These are phyloP conservation scores for Erythrobasidium yunnanense DNA, from an alignment of 768 basidiomycete genomes.

Conservation along the genomic window DNA sequence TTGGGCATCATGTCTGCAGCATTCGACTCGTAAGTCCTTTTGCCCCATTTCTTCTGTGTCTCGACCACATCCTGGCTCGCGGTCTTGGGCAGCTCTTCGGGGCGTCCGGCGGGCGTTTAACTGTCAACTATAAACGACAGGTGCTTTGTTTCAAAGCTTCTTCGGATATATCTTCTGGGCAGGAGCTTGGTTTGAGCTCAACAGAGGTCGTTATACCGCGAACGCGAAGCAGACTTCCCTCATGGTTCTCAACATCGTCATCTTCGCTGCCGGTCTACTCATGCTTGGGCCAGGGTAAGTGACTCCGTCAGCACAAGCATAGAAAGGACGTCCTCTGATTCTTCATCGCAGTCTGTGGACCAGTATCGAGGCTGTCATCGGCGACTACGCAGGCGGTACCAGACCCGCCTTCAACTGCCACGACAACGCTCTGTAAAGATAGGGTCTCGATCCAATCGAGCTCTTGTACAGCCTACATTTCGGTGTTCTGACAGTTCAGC, in stretches of 20 bases:
- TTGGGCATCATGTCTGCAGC: conserved; percentile 11
- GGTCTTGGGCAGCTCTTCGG: neutral
- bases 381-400: conserved; percentile 4
- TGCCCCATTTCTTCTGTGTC: neutral
- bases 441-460: neutral
- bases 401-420: conserved; percentile 16
- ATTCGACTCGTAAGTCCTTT: neutral
- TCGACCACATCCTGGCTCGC: neutral
- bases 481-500: neutral
- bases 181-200: conserved; percentile 21
- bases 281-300: conserved; percentile 27
- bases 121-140: conserved; percentile 3
- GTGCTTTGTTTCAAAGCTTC: conserved; percentile 20
- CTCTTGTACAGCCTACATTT: neutral
- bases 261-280: conserved; percentile 19
- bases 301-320: too few relatives aligned
- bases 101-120: neutral
- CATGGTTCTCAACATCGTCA: conserved; percentile 16
- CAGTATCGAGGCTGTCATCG: conserved; percentile 11
- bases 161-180: conserved; percentile 34
- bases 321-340: too few relatives aligned
- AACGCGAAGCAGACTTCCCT: neutral
- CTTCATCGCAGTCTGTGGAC: too few relatives aligned
- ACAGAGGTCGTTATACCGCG: conserved; percentile 1
- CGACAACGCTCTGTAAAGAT: conserved; percentile 5